Evolutionary conservation across 805 yeast genomes (phyloP).

Genomic region (Nakazawaea pomicola): DNA sequence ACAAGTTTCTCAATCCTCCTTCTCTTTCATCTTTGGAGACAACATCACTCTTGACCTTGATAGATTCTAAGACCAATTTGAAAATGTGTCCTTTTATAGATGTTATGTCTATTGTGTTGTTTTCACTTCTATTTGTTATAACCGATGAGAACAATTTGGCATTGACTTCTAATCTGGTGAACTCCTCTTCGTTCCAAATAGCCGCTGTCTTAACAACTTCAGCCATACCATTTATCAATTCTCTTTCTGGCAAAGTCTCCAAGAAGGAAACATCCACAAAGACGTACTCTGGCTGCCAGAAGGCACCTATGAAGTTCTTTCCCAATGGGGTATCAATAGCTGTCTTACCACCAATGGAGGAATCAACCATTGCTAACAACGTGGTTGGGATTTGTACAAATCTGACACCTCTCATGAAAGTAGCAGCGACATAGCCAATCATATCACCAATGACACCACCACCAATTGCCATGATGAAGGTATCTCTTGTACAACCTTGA

Average conservation of each 20-base stretch:
- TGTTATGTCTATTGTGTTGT: conserved; percentile 53
- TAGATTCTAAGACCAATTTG: conserved; percentile 79
- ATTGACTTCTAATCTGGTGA: conserved; percentile 74
- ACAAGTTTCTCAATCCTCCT: conserved; percentile 84
- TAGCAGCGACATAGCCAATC: conserved; percentile 99
- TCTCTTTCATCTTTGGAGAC: conserved; percentile 94
- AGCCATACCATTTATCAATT: conserved; percentile 96
- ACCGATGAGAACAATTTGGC: conserved; percentile 64
- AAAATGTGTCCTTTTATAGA: conserved; percentile 70
- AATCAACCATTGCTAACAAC: conserved; percentile 93
- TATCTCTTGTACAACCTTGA: conserved; percentile 92
- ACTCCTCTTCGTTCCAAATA: conserved; percentile 91
- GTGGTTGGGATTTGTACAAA: conserved; percentile 94
- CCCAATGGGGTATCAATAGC: conserved; percentile 97
- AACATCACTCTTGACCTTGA: conserved; percentile 87
- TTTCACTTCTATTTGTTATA: conserved; percentile 40
- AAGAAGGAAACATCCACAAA: conserved; percentile 85
- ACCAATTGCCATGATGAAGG: conserved; percentile 90
- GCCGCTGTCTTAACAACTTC: conserved; percentile 98
- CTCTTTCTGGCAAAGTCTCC: conserved; percentile 85
- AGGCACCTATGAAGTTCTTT: conserved; percentile 93
- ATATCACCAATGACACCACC: conserved; percentile 99
- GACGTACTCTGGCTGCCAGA: conserved; percentile 92
- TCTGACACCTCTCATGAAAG: conserved; percentile 97
- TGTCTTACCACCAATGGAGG: conserved; percentile 97